Percentiles rank a stretch among this genome's conserved stretches.
phyloP scores from a whole-genome alignment of 2,329 filamentous ascomycete genomes.

The Teratosphaeria zuluensis region DNA sequence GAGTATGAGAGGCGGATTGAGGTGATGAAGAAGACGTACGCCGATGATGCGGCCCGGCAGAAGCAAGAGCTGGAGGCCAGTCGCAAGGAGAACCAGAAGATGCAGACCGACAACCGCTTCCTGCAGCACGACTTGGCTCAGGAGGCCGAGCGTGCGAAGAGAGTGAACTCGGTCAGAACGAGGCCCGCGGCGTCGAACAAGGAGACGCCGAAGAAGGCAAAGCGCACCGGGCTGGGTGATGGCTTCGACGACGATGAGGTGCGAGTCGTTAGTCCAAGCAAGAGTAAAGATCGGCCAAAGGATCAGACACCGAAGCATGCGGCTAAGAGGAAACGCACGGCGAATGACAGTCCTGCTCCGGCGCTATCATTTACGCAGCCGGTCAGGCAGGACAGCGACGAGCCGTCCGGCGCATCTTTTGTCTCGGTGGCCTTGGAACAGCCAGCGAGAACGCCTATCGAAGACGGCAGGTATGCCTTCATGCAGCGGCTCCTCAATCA shows the following conservation, averaged over 20 bases:
- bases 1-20: constrained; percentile 55
- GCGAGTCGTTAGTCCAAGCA: constrained; percentile 20
- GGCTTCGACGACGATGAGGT: constrained; percentile 66
- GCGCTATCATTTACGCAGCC: constrained; percentile 29
- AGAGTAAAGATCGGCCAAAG: constrained; percentile 37
- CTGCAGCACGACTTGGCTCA: constrained; percentile 61
- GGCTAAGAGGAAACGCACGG: constrained; percentile 58
- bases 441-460: not conserved
- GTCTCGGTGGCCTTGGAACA: not conserved
- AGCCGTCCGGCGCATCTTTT: constrained; percentile 8
- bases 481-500: constrained; percentile 58
- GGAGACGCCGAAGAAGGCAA: constrained; percentile 19
- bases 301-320: constrained; percentile 51
- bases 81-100: constrained; percentile 54
- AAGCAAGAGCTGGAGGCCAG: constrained; percentile 55
- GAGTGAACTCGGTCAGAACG: constrained; percentile 23
- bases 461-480: constrained; percentile 25
- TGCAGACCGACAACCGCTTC: constrained; percentile 62
- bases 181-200: constrained; percentile 4
- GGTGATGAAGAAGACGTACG: constrained; percentile 52
- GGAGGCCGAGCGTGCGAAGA: constrained; percentile 44
- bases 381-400: constrained; percentile 12
- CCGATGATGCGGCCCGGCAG: constrained; percentile 54
- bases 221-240: constrained; percentile 41
- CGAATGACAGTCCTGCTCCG: constrained; percentile 56